Percentiles rank a stretch among this genome's conserved stretches.
Conservation (phyloP, 2,329 filamentous ascomycete genomes). For the Penicillium sclerotiorum region DNA sequence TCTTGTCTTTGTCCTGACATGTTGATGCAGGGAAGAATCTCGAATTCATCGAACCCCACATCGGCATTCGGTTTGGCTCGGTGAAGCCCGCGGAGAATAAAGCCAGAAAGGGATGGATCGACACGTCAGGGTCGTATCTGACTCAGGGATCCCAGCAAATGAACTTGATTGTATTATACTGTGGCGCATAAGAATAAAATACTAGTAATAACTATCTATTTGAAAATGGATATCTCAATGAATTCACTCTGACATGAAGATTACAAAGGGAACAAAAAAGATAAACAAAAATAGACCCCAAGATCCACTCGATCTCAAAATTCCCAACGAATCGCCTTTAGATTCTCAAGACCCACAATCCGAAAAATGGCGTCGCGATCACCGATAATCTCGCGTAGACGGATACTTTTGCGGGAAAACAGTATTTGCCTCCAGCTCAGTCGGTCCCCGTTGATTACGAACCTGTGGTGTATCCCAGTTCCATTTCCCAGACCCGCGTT, state of each 20-base stretch:
- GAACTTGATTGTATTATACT: no score
- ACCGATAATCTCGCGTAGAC: background rate
- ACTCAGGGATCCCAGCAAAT: no score
- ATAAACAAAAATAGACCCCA: background rate
- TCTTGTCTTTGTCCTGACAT: conserved; percentile 3
- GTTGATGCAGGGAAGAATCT: background rate
- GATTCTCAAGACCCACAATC: background rate
- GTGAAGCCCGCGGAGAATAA: background rate
- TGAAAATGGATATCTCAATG: no score
- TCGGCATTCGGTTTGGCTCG: background rate
- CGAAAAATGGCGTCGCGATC: background rate
- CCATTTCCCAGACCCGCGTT: background rate
- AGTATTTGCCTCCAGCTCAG: conserved; percentile 1
- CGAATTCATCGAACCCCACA: background rate
- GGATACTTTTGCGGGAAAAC: background rate
- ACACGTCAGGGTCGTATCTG: background rate
- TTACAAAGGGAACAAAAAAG: background rate
- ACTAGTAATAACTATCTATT: no score
- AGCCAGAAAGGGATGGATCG: background rate
- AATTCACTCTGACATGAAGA: no score
- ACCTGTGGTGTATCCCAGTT: conserved; percentile 5
- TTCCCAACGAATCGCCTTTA: background rate
- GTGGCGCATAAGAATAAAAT: no score
- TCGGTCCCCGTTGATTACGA: conserved; percentile 1
- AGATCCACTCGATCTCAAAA: background rate